A percentile compares a stretch with the other conserved stretches of the same genome.
Conservation (phyloP, 306 rosid species). For the Dalbergia cultrata region DNA sequence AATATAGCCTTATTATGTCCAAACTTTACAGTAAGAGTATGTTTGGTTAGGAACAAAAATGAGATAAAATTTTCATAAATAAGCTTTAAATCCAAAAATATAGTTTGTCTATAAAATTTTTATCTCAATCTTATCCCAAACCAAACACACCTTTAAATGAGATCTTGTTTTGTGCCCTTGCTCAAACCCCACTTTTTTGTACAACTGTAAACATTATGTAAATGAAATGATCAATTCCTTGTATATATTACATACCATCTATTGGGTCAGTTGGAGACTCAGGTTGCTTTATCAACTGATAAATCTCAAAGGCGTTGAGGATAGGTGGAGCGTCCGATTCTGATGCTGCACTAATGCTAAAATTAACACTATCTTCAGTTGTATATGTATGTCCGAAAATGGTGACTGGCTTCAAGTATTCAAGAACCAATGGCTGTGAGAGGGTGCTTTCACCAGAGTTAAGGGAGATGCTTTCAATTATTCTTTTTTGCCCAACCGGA, state of each 20-base stretch:
- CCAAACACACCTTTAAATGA: too few relatives aligned
- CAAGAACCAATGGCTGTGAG: conserved; percentile 33
- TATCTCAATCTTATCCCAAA: too few relatives aligned
- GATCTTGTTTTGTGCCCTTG: too few relatives aligned
- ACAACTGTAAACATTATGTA: too few relatives aligned
- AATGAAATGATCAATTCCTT: too few relatives aligned
- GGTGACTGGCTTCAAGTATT: conserved; percentile 46
- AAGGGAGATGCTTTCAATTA: conserved; percentile 33
- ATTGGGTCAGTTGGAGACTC: conserved; percentile 1
- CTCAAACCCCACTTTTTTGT: too few relatives aligned
- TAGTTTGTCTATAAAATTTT: too few relatives aligned
- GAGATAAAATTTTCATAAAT: too few relatives aligned
- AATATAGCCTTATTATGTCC: too few relatives aligned
- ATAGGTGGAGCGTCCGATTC: conserved; percentile 59
- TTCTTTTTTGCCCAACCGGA: conserved; percentile 44
- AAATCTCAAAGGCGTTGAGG: conserved; percentile 60
- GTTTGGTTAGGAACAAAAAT: too few relatives aligned
- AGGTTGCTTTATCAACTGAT: not conserved
- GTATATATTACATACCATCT: not conserved
- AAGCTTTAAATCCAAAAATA: too few relatives aligned
- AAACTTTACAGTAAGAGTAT: too few relatives aligned
- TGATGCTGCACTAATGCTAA: conserved; percentile 4
- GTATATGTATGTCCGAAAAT: not conserved
- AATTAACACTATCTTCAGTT: not conserved
- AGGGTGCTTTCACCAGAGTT: conserved; percentile 19